These are phyloP conservation scores for Graphilbum fragrans DNA, from an alignment of 2,329 filamentous ascomycete genomes.

Conservation along the genomic window DNA sequence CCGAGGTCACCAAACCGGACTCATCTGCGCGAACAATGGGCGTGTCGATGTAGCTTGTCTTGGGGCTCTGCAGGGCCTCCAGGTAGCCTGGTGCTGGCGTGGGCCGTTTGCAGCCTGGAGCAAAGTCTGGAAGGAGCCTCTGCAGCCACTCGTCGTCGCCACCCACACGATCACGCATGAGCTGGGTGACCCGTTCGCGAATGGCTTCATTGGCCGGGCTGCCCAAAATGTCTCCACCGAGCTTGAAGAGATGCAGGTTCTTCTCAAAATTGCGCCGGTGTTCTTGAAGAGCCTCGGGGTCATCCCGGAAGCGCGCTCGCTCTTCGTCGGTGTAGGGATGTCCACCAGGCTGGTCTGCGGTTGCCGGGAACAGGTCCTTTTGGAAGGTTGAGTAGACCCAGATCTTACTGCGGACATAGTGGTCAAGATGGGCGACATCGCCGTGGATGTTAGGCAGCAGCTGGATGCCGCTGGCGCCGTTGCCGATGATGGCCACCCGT, in stretches of 20 bases:
- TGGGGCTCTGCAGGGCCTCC: conserved; percentile 14
- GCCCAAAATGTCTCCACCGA: conserved; percentile 12
- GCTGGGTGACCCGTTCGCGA: conserved; percentile 9
- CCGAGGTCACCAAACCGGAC: conserved; percentile 16
- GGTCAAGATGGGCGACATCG: conserved; percentile 8
- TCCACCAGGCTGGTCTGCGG: background rate
- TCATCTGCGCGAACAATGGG: conserved; percentile 18
- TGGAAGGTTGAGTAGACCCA: conserved; percentile 14
- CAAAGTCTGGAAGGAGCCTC: conserved; percentile 13
- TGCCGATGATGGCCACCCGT: conserved; percentile 16
- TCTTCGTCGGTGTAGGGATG: conserved; percentile 3
- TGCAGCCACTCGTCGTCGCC: conserved; percentile 19
- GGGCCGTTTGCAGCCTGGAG: conserved; percentile 12
- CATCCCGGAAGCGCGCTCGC: background rate
- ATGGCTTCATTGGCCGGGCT: conserved; percentile 10
- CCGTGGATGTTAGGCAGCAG: conserved; percentile 15
- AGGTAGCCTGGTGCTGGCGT: conserved; percentile 16
- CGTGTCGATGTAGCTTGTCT: conserved; percentile 18
- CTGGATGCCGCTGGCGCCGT: no score
- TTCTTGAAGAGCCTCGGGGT: conserved; percentile 1
- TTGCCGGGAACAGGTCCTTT: conserved; percentile 11
- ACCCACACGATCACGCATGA: conserved; percentile 16
- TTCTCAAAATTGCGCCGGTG: conserved; percentile 6
- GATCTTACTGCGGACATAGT: conserved; percentile 12
- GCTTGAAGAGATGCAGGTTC: conserved; percentile 9